A percentile compares a stretch with the other conserved stretches of the same genome.
Evolutionary conservation across 2,329 filamentous ascomycete genomes (phyloP).

Genomic region (Trichoderma breve): DNA sequence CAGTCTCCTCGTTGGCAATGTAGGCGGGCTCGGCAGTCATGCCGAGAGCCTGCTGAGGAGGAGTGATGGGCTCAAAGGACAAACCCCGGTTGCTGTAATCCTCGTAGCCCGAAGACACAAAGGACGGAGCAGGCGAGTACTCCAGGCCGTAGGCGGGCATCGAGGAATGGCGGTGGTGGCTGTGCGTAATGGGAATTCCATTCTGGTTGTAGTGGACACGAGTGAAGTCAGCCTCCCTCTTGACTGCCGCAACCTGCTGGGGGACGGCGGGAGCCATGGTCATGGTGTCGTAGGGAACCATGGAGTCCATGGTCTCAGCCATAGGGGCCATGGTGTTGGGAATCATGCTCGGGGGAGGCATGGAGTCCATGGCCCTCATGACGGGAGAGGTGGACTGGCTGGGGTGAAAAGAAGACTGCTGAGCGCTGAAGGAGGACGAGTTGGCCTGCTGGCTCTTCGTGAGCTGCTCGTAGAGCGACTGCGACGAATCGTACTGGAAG

Average conservation of each 20-base stretch:
- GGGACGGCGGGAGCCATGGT: constrained; percentile 67
- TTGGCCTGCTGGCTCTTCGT: constrained; percentile 99
- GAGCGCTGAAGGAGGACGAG: constrained; percentile 90
- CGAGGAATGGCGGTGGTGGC: constrained; percentile 92
- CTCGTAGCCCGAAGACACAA: constrained; percentile 97
- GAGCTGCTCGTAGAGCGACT: constrained; percentile 98
- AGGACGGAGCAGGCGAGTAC: constrained; percentile 96
- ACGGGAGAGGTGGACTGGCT: constrained; percentile 85
- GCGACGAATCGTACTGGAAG: constrained; percentile 98
- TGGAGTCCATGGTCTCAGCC: constrained; percentile 66
- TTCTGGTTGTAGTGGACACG: constrained; percentile 90
- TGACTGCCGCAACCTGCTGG: constrained; percentile 66
- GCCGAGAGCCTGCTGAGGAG: constrained; percentile 82
- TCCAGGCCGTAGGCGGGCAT: constrained; percentile 95
- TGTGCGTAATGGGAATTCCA: constrained; percentile 76
- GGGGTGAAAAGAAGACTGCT: constrained; percentile 66
- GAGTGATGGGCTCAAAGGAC: constrained; percentile 95
- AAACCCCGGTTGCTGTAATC: constrained; percentile 96
- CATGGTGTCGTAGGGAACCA: constrained; percentile 68
- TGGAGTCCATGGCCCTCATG: constrained; percentile 85
- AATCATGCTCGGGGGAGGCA: constrained; percentile 89
- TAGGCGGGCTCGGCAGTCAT: constrained; percentile 89
- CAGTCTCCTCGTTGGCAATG: constrained; percentile 96
- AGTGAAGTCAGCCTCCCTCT: constrained; percentile 82
- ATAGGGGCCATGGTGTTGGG: constrained; percentile 56